A percentile compares a stretch with the other conserved stretches of the same genome.
Conservation (phyloP, 2,329 filamentous ascomycete species). For the Fusarium ambrosium region DNA sequence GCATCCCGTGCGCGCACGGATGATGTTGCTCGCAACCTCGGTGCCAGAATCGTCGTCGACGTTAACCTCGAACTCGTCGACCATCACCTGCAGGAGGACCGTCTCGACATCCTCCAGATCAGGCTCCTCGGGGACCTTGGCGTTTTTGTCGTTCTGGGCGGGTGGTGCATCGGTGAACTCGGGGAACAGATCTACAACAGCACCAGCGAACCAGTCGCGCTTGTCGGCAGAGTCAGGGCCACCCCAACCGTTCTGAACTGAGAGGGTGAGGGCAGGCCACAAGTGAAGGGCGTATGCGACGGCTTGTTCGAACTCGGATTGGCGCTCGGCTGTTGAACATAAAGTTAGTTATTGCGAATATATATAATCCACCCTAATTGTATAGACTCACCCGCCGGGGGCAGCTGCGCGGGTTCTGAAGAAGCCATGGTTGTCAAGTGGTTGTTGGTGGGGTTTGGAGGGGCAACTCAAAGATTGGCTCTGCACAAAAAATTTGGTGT, state of each 20-base stretch:
- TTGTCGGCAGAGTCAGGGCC: conserved; percentile 87
- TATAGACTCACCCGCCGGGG: conserved; percentile 47
- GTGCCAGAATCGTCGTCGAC: conserved; percentile 90
- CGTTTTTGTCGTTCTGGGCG: conserved; percentile 31
- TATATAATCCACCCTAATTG: neutral
- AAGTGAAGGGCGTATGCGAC: conserved; percentile 87
- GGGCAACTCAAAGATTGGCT: conserved; percentile 43
- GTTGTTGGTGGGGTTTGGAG: conserved; percentile 50
- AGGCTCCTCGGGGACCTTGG: conserved; percentile 62
- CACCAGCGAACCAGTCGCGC: conserved; percentile 95
- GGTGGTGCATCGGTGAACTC: conserved; percentile 67
- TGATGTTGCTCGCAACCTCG: conserved; percentile 79
- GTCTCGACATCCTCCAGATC: conserved; percentile 86
- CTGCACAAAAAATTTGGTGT: conserved; percentile 49
- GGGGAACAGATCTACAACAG: conserved; percentile 83
- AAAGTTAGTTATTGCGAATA: conserved; percentile 7
- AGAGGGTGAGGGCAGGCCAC: conserved; percentile 90
- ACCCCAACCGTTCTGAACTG: conserved; percentile 89
- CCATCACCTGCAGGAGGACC: conserved; percentile 89
- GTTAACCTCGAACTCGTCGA: conserved; percentile 94
- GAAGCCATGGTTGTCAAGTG: conserved; percentile 49
- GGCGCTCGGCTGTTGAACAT: conserved; percentile 62
- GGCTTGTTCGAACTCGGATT: conserved; percentile 84
- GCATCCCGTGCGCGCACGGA: conserved; percentile 75
- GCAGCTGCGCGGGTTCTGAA: conserved; percentile 48